Evolutionary conservation across 2,329 filamentous ascomycete genomes (phyloP).

Genomic region (Purpureocillium takamizusanense): DNA sequence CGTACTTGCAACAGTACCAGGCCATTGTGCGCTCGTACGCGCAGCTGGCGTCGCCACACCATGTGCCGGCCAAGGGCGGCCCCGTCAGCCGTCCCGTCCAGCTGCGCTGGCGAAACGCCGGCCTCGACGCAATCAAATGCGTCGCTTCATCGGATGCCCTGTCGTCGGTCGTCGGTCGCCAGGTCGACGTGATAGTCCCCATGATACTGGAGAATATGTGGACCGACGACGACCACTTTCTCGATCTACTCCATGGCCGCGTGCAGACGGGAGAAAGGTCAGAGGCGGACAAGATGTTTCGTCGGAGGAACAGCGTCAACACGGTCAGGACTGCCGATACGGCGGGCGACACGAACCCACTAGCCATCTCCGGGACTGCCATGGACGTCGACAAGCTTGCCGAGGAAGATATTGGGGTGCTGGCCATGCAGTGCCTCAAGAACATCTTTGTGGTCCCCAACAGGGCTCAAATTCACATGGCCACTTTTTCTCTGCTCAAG

Average conservation of each 20-base stretch:
- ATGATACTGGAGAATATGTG: constrained; percentile 82
- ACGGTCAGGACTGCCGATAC: constrained; percentile 63
- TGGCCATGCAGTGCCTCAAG: constrained; percentile 80
- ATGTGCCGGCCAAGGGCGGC: constrained; percentile 39
- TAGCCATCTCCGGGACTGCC: constrained; percentile 70
- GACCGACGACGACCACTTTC: constrained; percentile 60
- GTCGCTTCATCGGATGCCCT: constrained; percentile 74
- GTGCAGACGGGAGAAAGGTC: constrained; percentile 59
- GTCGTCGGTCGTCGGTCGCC: constrained; percentile 63
- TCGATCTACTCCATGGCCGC: constrained; percentile 59
- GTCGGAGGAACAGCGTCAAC: constrained; percentile 67
- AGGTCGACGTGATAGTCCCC: constrained; percentile 71
- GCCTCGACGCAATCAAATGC: constrained; percentile 70
- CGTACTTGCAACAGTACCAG: constrained; percentile 75
- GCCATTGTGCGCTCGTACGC: constrained; percentile 74
- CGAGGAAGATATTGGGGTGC: constrained; percentile 77
- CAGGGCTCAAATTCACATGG: constrained; percentile 68
- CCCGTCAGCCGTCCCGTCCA: constrained; percentile 61
- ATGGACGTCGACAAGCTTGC: constrained; percentile 83
- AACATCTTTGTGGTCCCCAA: constrained; percentile 79
- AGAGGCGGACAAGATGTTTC: constrained; percentile 53
- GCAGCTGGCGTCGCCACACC: constrained; percentile 61
- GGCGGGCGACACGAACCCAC: constrained; percentile 51
- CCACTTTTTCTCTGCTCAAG: constrained; percentile 62
- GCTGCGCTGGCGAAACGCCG: constrained; percentile 68